Evolutionary conservation across 2,329 filamentous ascomycete genomes (phyloP).

Genomic region (Arthrinium puccinioides): DNA sequence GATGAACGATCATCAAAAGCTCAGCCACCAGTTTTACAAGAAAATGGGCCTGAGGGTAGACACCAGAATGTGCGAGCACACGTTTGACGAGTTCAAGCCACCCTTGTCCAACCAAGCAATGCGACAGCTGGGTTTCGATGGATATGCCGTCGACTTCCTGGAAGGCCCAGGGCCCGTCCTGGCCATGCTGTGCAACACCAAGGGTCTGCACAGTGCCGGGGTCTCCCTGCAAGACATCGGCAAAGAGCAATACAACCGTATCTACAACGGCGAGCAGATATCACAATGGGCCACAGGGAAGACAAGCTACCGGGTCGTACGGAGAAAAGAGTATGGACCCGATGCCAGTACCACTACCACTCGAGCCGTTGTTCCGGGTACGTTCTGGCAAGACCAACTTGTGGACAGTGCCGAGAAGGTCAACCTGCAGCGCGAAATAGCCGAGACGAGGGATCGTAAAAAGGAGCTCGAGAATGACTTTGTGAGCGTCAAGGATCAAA

Average conservation of each 20-base stretch:
- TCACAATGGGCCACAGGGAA: slow-evolving; percentile 63
- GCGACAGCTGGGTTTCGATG: slow-evolving; percentile 59
- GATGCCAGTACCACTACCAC: slow-evolving; percentile 64
- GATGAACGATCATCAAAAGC: slow-evolving; percentile 62
- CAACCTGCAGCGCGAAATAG: slow-evolving; percentile 48
- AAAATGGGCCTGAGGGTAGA: slow-evolving; percentile 63
- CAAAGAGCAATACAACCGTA: slow-evolving; percentile 59
- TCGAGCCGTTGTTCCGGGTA: slow-evolving; percentile 51
- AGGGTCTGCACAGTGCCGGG: slow-evolving; percentile 60
- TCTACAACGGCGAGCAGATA: slow-evolving; percentile 52
- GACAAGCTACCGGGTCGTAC: slow-evolving; percentile 56
- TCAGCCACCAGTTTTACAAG: slow-evolving; percentile 59
- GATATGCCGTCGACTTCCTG: slow-evolving; percentile 72
- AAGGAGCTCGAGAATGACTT: slow-evolving; percentile 25
- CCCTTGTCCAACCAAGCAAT: slow-evolving; percentile 51
- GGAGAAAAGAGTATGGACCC: slow-evolving; percentile 74
- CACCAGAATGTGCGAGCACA: slow-evolving; percentile 54
- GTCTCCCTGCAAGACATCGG: slow-evolving; percentile 56
- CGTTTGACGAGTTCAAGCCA: slow-evolving; percentile 46
- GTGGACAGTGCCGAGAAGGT: slow-evolving; percentile 60
- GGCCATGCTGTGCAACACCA: slow-evolving; percentile 77
- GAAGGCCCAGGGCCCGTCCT: slow-evolving; percentile 77
- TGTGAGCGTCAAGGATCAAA: slow-evolving; percentile 28
- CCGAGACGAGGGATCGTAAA: slow-evolving; percentile 30
- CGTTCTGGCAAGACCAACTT: slow-evolving; percentile 70